These are phyloP conservation scores for Narthecium ossifragum DNA, from an alignment of 106 monocot genomes.

Conservation along the genomic window DNA sequence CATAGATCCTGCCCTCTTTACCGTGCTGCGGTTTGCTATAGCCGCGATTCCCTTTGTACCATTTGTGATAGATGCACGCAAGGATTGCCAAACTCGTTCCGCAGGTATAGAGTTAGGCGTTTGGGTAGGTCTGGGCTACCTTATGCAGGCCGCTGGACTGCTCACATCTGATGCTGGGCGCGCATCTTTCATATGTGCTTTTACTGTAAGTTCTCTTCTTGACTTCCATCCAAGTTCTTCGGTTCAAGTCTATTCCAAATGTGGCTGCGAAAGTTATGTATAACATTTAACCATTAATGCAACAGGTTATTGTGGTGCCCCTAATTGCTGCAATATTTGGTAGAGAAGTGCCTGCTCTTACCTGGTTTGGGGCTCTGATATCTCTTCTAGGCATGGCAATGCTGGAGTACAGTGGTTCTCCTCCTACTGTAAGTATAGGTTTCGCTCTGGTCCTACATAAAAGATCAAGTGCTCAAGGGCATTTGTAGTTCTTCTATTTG, in stretches of 20 bases:
- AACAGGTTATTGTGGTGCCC: conserved; percentile 72
- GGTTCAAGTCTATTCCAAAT: not conserved
- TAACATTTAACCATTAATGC: not conserved
- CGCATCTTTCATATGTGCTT: conserved; percentile 79
- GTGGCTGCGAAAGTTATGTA: not conserved
- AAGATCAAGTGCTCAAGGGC: too few species aligned
- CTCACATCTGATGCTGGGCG: conserved; percentile 78
- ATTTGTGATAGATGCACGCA: conserved; percentile 30
- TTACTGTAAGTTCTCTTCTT: conserved; percentile 37
- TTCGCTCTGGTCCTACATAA: not conserved
- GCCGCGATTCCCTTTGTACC: conserved; percentile 68
- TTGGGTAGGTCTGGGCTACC: conserved; percentile 70
- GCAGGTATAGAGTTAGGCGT: conserved; percentile 68
- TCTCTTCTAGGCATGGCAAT: conserved; percentile 66
- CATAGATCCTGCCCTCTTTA: conserved; percentile 75
- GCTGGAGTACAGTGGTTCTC: conserved; percentile 68
- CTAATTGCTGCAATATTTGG: conserved; percentile 66
- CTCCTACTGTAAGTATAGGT: conserved; percentile 63
- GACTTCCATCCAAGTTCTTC: not conserved
- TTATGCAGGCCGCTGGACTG: conserved; percentile 64
- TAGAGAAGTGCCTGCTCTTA: conserved; percentile 51
- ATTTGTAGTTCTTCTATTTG: too few species aligned
- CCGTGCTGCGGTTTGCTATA: conserved; percentile 56
- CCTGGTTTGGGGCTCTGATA: conserved; percentile 62
- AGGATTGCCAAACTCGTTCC: conserved; percentile 31